Base-by-base conservation (phyloP, 192 early-diverging fungal genomes). In the Podila epigama region DNA sequence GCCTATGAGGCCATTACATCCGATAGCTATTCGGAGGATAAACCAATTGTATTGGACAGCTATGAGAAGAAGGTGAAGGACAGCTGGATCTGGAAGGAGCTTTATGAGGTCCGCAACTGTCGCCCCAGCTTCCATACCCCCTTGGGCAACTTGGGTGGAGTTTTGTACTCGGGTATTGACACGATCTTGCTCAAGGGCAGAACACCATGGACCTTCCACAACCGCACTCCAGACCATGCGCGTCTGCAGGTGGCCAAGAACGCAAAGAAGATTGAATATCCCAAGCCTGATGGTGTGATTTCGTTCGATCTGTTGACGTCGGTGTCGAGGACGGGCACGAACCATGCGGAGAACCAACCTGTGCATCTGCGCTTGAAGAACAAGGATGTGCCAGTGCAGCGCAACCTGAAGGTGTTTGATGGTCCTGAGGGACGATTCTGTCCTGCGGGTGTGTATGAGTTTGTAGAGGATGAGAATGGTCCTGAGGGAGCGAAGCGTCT, bases 391-490 rank as follows among this genome's bases (percentile, higher is more conserved):
- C 94, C 96, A 53, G 79, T 99, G 15, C 88, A 93, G 60, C 82
- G 79, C 41, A 99, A 98, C 75, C 86, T 92, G 53, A 86, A 87
- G 22, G 85, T 92, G n/a, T 99, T 83, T 87, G 95, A 88, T 51
- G 97, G 97, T 0, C 97, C 96, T 12, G 97, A 99, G 83, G 89
- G 89, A 41, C 88, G 95, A 70, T 99, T 98, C 84, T 99, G 97
- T 70, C 97, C 97, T 60, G 94, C 97, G 12, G 95, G 94, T 48
- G 97, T 99, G 2, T 99, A 98, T 82, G 97, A 99, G 84, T 98
- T 95, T 83, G 90, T 99, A 1, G 95, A 97, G 22, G 94, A 97
- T 58, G 95, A 97, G 66, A 80, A 81, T n/a, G 89, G 92, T 28
- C 92, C 95, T 4, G 61, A 42, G 27, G 94, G 92, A 7, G 52